These are phyloP conservation scores for Sinapis alba DNA, from an alignment of 441 rosid genomes.

Conservation along the genomic window DNA sequence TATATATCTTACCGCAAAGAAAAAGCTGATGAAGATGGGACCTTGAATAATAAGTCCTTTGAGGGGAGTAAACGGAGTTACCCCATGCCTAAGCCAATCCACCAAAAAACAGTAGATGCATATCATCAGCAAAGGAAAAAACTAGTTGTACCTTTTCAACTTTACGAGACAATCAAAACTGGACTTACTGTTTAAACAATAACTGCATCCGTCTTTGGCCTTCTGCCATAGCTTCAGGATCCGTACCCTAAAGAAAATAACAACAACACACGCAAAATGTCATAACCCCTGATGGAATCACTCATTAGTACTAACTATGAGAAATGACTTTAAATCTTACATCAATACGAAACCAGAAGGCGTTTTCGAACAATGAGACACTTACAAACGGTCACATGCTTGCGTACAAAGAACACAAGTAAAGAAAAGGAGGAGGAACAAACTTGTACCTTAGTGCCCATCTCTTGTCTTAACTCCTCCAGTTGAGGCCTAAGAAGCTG, in stretches of 20 bases:
- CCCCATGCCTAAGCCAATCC: constrained; percentile 43
- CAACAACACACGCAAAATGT: constrained; percentile 13
- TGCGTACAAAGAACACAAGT: constrained; percentile 16
- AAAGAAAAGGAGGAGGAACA: constrained; percentile 11
- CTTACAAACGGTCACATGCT: background rate
- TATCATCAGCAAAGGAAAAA: constrained; percentile 26
- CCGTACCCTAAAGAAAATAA: constrained; percentile 39
- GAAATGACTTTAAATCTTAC: background rate
- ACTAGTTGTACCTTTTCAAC: background rate
- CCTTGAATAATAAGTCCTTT: constrained; percentile 59
- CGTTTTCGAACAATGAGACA: background rate
- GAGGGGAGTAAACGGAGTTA: constrained; percentile 52
- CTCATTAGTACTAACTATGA: background rate
- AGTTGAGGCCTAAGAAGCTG: constrained; percentile 42
- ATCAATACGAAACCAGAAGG: background rate
- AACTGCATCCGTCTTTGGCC: constrained; percentile 45
- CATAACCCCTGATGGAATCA: background rate
- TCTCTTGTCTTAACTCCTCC: constrained; percentile 41
- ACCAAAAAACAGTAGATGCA: constrained; percentile 8
- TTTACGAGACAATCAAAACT: background rate
- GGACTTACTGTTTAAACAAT: constrained; percentile 51
- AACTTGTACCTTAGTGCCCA: constrained; percentile 36
- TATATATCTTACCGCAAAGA: constrained; percentile 49
- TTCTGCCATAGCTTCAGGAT: constrained; percentile 47
- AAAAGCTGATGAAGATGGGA: constrained; percentile 58